These are phyloP conservation scores for Karstenula rhodostoma DNA, from an alignment of 2,329 filamentous ascomycete species.

Conservation along the genomic window DNA sequence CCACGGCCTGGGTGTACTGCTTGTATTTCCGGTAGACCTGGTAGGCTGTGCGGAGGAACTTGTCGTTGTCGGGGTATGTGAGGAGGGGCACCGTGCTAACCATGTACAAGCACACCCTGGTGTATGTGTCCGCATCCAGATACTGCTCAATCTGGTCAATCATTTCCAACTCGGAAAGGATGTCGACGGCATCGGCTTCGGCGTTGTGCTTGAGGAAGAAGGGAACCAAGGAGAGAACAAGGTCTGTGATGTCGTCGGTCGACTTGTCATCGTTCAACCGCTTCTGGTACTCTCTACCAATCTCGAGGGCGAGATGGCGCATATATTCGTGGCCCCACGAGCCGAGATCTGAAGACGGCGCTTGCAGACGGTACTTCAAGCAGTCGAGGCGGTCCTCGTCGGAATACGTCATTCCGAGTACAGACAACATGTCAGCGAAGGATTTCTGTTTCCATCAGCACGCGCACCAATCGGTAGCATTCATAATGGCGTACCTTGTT, in stretches of 20 bases:
- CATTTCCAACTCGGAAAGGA: constrained; percentile 96
- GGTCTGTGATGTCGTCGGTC: constrained; percentile 82
- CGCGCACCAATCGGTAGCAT: not conserved
- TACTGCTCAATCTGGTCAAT: constrained; percentile 90
- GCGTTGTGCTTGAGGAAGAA: constrained; percentile 97
- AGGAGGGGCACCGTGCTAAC: constrained; percentile 96
- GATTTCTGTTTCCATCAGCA: constrained; percentile 61
- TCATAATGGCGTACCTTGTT: constrained; percentile 70
- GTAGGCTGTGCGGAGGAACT: constrained; percentile 92
- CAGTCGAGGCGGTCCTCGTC: constrained; percentile 96
- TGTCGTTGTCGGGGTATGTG: constrained; percentile 96
- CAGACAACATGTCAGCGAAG: constrained; percentile 93
- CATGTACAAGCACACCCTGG: constrained; percentile 95
- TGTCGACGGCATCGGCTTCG: constrained; percentile 95
- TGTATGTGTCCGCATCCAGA: constrained; percentile 92
- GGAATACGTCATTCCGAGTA: constrained; percentile 98
- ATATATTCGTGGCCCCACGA: constrained; percentile 99
- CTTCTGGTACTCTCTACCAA: constrained; percentile 92
- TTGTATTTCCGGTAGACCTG: constrained; percentile 93
- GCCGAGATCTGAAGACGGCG: constrained; percentile 88
- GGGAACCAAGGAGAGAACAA: constrained; percentile 85
- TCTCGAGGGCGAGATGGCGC: constrained; percentile 91
- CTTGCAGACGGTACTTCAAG: constrained; percentile 90
- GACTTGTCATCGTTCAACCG: constrained; percentile 85
- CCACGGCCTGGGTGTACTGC: constrained; percentile 91